Evolutionary conservation across 371 early-diverging fungal genomes (phyloP).

Genomic region (Mucor sp.): DNA sequence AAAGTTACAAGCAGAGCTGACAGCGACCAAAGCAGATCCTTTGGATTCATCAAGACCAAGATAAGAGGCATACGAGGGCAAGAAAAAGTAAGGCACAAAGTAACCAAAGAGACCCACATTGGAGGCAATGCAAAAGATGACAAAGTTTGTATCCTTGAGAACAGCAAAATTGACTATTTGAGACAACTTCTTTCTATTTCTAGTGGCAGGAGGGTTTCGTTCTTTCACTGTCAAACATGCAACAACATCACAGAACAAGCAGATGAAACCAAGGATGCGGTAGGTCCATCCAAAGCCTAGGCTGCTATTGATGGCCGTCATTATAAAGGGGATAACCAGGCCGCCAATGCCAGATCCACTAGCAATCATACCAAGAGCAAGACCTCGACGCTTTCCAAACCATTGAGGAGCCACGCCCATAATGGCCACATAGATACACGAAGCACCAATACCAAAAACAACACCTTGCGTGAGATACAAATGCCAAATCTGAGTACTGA

Average conservation of each 20-base stretch:
- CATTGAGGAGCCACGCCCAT: conserved; percentile 75
- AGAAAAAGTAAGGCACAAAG: conserved; percentile 62
- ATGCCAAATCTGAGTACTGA: conserved; percentile 57
- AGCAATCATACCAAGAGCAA: conserved; percentile 76
- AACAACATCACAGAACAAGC: conserved; percentile 36
- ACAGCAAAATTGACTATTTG: conserved; percentile 50
- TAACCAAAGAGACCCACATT: conserved; percentile 55
- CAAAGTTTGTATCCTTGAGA: conserved; percentile 46
- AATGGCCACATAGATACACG: conserved; percentile 42
- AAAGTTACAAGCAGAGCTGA: conserved; percentile 55
- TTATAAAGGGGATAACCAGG: conserved; percentile 65
- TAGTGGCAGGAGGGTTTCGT: conserved; percentile 20
- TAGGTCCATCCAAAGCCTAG: conserved; percentile 63
- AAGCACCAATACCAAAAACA: conserved; percentile 65
- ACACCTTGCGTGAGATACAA: conserved; percentile 72
- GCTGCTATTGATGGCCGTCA: conserved; percentile 55
- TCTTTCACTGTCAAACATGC: conserved; percentile 44
- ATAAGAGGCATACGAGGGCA: conserved; percentile 46
- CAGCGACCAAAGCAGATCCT: conserved; percentile 35
- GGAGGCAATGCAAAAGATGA: conserved; percentile 44
- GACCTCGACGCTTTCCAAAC: conserved; percentile 69
- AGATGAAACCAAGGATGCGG: conserved; percentile 57
- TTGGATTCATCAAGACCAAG: conserved; percentile 32
- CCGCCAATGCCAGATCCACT: conserved; percentile 84
- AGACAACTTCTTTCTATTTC: conserved; percentile 23